Conservation (phyloP, 805 yeast species). For the Teunomyces barrocoloradensis region DNA sequence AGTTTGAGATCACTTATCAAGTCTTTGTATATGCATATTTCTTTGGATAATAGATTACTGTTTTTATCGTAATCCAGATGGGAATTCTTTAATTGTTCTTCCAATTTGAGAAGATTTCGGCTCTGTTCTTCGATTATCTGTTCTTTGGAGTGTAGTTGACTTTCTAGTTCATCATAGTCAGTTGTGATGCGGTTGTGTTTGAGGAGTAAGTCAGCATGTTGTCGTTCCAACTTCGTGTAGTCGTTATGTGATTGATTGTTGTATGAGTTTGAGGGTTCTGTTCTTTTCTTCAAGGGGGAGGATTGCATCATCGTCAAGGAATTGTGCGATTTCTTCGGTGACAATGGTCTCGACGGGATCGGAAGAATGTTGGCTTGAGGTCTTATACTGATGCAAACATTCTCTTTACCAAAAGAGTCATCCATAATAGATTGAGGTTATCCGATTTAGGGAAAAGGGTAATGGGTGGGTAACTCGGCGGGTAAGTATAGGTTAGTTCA, state of each 20-base stretch:
- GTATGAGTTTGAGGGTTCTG: neutral
- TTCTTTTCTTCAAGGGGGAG: neutral
- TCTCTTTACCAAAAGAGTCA: constrained; percentile 10
- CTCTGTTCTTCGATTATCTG: constrained; percentile 25
- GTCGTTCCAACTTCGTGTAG: constrained; percentile 16
- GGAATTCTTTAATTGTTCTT: constrained; percentile 24
- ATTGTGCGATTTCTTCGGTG: constrained; percentile 2
- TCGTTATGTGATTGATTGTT: constrained; percentile 1
- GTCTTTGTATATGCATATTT: constrained; percentile 31
- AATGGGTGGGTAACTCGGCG: neutral
- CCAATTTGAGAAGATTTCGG: constrained; percentile 24
- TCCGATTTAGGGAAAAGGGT: neutral
- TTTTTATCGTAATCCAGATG: constrained; percentile 28
- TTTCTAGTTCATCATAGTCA: constrained; percentile 31
- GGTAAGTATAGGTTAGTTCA: neutral
- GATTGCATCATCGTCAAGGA: constrained; percentile 3
- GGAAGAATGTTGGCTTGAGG: constrained; percentile 7
- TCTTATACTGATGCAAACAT: constrained; percentile 10
- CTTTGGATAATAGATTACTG: constrained; percentile 27
- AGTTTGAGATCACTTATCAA: constrained; percentile 31
- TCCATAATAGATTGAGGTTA: constrained; percentile 3
- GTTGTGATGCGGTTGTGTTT: constrained; percentile 20
- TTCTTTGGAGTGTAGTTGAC: constrained; percentile 26
- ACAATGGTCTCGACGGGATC: neutral
- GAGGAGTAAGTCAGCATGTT: constrained; percentile 32